phyloP scores from a whole-genome alignment of 345 rosid species.

The Triadica sebifera region DNA sequence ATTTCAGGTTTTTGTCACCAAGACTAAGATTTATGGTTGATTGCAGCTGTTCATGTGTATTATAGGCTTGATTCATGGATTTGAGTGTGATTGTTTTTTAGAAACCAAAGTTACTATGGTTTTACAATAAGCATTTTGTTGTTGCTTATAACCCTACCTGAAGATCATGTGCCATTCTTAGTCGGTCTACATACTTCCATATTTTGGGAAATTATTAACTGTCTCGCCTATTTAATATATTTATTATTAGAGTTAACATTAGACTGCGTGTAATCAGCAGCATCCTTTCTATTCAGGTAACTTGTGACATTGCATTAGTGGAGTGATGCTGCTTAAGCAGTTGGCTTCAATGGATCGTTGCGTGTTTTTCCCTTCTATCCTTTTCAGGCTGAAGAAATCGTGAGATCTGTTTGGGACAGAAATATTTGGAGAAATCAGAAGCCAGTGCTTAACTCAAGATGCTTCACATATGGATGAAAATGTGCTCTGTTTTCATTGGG shows the following conservation, averaged over 20 bases:
- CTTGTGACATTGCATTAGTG: too few species aligned
- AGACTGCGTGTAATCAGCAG: too few species aligned
- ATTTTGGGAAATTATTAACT: neutral
- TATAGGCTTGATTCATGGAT: neutral
- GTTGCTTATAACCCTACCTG: too few species aligned
- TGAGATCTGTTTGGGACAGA: neutral
- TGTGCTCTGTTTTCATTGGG: neutral
- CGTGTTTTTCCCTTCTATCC: neutral
- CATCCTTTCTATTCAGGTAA: too few species aligned
- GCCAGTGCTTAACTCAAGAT: neutral
- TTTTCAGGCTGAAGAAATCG: neutral
- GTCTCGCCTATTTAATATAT: neutral
- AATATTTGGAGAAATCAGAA: neutral
- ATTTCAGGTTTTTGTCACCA: too few species aligned
- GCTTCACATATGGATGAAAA: too few species aligned
- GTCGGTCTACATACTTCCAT: neutral
- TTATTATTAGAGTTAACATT: too few species aligned
- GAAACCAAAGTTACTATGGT: neutral
- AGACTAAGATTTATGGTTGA: too few species aligned
- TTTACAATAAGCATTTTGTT: too few species aligned
- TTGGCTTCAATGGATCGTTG: too few species aligned
- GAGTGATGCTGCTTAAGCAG: too few species aligned
- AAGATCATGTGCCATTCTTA: neutral
- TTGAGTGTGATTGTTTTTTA: neutral
- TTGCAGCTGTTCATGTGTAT: neutral